Conservation (phyloP, 345 rosid genomes). For the Xanthoceras sorbifolium region DNA sequence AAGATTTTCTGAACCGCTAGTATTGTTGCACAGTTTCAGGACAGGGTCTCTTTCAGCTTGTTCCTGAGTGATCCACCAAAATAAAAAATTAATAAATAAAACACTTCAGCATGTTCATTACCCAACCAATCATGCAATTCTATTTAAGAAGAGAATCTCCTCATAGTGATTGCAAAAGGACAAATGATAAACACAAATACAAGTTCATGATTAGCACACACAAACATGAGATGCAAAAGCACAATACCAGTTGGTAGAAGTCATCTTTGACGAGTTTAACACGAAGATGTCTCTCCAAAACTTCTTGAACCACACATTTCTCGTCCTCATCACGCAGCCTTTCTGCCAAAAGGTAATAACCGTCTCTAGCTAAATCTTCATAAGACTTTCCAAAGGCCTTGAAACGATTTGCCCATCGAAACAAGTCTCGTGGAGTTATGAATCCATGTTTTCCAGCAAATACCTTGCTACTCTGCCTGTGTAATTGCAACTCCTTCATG, state of each 20-base stretch:
- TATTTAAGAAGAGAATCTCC: not conserved
- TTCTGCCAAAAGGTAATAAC: constrained; percentile 90
- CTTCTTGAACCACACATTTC: constrained; percentile 73
- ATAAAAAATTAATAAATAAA: not conserved
- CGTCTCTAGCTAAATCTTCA: constrained; percentile 89
- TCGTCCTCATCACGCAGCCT: constrained; percentile 88
- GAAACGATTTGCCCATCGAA: constrained; percentile 95
- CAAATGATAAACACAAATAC: not conserved
- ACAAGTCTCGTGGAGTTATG: constrained; percentile 93
- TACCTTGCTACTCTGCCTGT: constrained; percentile 86
- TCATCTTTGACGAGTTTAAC: constrained; percentile 60
- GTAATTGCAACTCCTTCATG: constrained; percentile 92
- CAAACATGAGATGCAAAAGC: constrained; percentile 12
- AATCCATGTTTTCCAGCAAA: constrained; percentile 99
- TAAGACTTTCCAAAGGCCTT: constrained; percentile 60
- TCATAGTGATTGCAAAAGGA: not conserved
- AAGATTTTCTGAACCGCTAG: constrained; percentile 26
- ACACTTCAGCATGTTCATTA: not conserved
- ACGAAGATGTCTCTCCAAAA: constrained; percentile 69
- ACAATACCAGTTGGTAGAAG: constrained; percentile 62
- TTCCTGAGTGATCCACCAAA: constrained; percentile 41
- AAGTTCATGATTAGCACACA: not conserved
- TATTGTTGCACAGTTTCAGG: constrained; percentile 5
- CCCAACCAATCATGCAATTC: not conserved
- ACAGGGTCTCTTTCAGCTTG: constrained; percentile 37